Percentiles rank a stretch among this genome's conserved stretches.
Conservation (phyloP, 768 basidiomycete species). For the Hirschioporus abietinus region DNA sequence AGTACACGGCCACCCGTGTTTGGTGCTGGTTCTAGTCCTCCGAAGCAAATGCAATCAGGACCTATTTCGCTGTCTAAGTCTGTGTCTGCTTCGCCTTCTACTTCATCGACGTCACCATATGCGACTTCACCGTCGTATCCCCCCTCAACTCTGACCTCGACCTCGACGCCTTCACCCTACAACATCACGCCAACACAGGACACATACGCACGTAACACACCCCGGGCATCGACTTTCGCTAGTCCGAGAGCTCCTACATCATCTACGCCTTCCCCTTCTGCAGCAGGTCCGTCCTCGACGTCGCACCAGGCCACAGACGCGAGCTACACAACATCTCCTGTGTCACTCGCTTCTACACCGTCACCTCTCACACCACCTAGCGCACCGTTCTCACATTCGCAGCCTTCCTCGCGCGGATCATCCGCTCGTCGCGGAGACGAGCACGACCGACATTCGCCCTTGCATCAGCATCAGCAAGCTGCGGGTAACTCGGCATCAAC, state of each 20-base stretch:
- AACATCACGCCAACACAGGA: background rate
- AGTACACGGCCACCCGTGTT: background rate
- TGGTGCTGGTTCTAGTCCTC: background rate
- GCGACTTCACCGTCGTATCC: background rate
- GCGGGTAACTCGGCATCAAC: background rate
- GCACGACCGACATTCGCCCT: background rate
- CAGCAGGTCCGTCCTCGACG: background rate
- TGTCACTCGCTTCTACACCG: background rate
- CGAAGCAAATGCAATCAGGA: background rate
- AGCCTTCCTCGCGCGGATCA: background rate
- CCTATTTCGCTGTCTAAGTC: background rate
- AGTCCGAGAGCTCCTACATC: background rate
- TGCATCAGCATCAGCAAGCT: background rate
- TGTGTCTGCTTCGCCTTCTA: background rate
- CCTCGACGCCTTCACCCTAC: background rate
- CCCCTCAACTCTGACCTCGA: background rate
- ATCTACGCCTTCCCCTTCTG: background rate
- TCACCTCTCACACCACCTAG: background rate
- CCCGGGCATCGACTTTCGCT: background rate
- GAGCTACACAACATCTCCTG: background rate
- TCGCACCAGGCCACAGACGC: background rate
- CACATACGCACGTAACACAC: background rate
- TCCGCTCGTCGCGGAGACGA: background rate
- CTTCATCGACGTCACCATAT: background rate
- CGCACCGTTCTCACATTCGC: background rate